Evolutionary conservation across 2,329 filamentous ascomycete species (phyloP).

Genomic region (Nannizzia gypsea): DNA sequence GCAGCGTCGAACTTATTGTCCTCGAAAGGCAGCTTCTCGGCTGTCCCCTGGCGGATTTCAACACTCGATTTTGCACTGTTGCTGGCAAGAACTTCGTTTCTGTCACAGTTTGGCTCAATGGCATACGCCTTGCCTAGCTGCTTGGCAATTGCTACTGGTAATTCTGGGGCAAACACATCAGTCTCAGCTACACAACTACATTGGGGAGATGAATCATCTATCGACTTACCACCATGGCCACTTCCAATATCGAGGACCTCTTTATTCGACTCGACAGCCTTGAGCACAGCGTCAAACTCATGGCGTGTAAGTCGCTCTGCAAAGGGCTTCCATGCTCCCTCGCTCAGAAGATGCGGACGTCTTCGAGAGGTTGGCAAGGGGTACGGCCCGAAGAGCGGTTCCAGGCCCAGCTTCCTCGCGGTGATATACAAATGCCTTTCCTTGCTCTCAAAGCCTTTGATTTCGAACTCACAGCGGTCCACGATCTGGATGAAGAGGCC

Average conservation of each 20-base stretch:
- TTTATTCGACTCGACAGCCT: not conserved
- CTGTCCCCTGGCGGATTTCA: not conserved
- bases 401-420: not conserved
- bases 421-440: not conserved
- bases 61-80: not conserved
- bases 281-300: not conserved
- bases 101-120: not conserved
- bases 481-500: not conserved
- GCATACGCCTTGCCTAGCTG: not conserved
- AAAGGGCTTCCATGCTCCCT: not conserved
- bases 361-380: not conserved
- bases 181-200: not conserved
- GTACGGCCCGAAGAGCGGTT: not conserved
- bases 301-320: conserved; percentile 1
- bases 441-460: not conserved
- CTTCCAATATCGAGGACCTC: conserved; percentile 6
- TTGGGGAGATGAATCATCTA: not conserved
- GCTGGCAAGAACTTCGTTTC: not conserved
- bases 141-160: not conserved
- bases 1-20: conserved; percentile 7
- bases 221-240: not conserved
- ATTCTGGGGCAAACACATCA: not conserved
- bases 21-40: conserved; percentile 5
- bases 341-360: not conserved
- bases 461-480: not conserved